Base-by-base conservation (phyloP, 805 yeast genomes). In the Kurtzmaniella cleridarum region DNA sequence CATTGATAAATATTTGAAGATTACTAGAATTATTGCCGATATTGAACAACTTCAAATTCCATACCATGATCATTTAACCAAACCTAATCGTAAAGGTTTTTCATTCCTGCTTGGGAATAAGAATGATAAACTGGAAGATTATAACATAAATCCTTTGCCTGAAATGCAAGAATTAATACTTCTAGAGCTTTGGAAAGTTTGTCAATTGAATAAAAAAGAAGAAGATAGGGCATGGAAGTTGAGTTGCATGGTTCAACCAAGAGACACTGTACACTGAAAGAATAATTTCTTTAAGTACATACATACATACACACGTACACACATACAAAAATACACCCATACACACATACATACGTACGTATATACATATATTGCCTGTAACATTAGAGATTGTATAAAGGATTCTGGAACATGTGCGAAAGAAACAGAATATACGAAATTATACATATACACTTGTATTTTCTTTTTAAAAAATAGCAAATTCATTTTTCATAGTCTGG, bases 191-290 rank as follows among this genome's bases (percentile, higher is more conserved):
- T 79, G 89, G 87, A 76, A 81, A 45, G 80, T 82, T 11, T 69
- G 76, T 42, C 84, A 77, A 47, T 61, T 79, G 41, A 79, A 79
- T 54, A 57, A 70, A 41, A 63, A 69, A 29, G 84, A 81, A 41
- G 76, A 72, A 31, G 90, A 84, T 48, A 66, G 93, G 46, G 78
- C 81, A 3, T 84, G 90, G 84, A 74, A 79, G 39, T 63, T 82
- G 54, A 83, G 90, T 61, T 75, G 84, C 51, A 57, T 61, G 23
- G 67, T 81, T 30, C 81, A 76, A 43, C 79, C 80, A 8, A 55
- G 79, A 45, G 78, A 71, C 14, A 42, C 33, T n/a, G 40, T 11
- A 15, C 35, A 17, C 26, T 11, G 17, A 13, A 5, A 13, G 10
- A 13, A n/a, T n/a, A n/a, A n/a, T n/a, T n/a, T n/a, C n/a, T n/a